Percentiles rank a stretch among this genome's conserved stretches.
Evolutionary conservation across 176 grass and related monocot species (phyloP).

Genomic region (Carex kokanica): DNA sequence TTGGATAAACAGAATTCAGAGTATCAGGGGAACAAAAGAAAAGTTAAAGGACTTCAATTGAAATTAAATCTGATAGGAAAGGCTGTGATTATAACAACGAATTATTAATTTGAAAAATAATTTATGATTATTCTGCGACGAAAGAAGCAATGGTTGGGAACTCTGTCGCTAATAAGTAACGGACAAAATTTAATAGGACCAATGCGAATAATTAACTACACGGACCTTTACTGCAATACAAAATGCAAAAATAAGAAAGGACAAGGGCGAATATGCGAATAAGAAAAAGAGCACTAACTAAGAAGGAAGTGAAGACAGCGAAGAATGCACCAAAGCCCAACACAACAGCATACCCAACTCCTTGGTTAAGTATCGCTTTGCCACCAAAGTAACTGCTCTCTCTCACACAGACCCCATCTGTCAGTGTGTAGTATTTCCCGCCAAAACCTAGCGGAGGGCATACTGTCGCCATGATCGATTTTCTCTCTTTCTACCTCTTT

Average conservation of each 20-base stretch:
- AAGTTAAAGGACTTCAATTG: too few species aligned
- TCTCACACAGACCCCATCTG: constrained; percentile 48
- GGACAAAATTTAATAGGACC: neutral
- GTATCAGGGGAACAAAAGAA: too few species aligned
- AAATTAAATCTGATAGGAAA: too few species aligned
- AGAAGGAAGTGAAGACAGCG: constrained; percentile 46
- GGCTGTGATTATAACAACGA: too few species aligned
- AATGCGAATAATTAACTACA: neutral
- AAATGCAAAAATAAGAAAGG: neutral
- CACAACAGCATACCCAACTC: constrained; percentile 60
- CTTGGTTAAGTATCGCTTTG: constrained; percentile 46
- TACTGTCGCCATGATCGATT: constrained; percentile 36
- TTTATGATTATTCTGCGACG: too few species aligned
- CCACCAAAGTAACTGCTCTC: constrained; percentile 56
- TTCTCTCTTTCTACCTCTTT: neutral
- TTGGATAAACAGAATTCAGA: too few species aligned
- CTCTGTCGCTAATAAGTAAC: too few species aligned
- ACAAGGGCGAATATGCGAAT: neutral
- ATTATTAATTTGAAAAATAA: too few species aligned
- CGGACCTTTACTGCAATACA: too few species aligned
- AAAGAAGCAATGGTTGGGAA: too few species aligned
- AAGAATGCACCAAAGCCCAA: constrained; percentile 77
- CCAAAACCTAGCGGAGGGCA: constrained; percentile 50
- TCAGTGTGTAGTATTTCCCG: constrained; percentile 57
- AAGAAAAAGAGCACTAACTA: constrained; percentile 12